Evolutionary conservation across 495 filamentous ascomycete species (phyloP).

Genomic region (Mytilinidion resinicola): DNA sequence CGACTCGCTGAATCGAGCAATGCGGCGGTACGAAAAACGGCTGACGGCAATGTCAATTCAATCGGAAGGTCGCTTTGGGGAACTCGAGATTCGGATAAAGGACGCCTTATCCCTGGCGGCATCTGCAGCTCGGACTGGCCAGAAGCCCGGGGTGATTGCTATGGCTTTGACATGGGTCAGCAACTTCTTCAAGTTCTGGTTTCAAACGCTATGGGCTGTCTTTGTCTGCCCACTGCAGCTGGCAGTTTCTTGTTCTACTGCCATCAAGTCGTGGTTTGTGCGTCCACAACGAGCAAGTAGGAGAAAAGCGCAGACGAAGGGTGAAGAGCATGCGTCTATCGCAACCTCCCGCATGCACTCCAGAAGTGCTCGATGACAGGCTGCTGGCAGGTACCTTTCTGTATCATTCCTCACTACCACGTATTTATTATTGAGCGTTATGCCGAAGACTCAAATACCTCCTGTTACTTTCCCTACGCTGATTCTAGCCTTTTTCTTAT

Average conservation of each 20-base stretch:
- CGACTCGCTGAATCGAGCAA: constrained; percentile 82
- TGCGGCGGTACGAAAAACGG: constrained; percentile 91
- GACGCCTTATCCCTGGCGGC: constrained; percentile 77
- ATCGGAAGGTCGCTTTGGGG: constrained; percentile 65
- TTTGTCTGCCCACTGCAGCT: constrained; percentile 18
- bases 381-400: too few species aligned
- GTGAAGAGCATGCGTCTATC: constrained; percentile 9
- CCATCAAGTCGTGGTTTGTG: constrained; percentile 16
- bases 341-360: constrained; percentile 20
- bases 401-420: too few species aligned
- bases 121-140: constrained; percentile 49
- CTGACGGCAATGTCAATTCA: constrained; percentile 62
- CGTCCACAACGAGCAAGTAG: constrained; percentile 2
- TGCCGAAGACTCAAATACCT: too few species aligned
- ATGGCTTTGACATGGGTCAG: constrained; percentile 12
- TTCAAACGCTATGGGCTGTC: constrained; percentile 14
- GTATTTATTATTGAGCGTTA: too few species aligned
- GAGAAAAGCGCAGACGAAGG: constrained; percentile 11
- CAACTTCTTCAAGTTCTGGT: constrained; percentile 3
- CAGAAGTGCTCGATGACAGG: constrained; percentile 11
- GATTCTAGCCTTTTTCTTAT: too few species aligned
- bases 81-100: constrained; percentile 60
- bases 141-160: constrained; percentile 36
- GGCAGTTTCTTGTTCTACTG: not conserved
- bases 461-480: too few species aligned